phyloP scores from a whole-genome alignment of 2,329 filamentous ascomycete species.

The Dactylonectria estremocensis region DNA sequence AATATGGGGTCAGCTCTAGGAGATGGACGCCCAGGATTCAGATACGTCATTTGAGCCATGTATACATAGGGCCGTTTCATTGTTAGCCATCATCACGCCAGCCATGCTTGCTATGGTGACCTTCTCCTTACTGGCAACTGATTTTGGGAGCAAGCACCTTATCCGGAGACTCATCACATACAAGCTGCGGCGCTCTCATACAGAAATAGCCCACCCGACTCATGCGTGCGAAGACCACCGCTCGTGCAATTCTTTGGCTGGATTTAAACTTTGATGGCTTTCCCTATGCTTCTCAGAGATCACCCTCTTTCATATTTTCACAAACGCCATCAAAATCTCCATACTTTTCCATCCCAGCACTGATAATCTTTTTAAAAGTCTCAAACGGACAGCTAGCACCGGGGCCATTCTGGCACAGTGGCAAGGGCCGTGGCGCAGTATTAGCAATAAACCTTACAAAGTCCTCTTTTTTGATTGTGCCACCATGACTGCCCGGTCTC shows the following conservation, averaged over 20 bases:
- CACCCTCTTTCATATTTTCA: slow-evolving; percentile 36
- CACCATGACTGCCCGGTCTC: slow-evolving; percentile 14
- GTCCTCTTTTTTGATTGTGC: slow-evolving; percentile 28
- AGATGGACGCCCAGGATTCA: slow-evolving; percentile 23
- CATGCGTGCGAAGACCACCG: no score
- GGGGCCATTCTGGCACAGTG: slow-evolving; percentile 38
- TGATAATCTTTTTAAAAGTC: slow-evolving; percentile 40
- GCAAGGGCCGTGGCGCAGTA: slow-evolving; percentile 41
- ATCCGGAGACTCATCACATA: no score
- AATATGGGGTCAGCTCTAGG: not conserved
- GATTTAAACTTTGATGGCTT: not conserved
- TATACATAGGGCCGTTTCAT: not conserved
- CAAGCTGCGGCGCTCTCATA: no score
- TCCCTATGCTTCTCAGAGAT: slow-evolving; percentile 25
- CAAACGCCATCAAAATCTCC: slow-evolving; percentile 43
- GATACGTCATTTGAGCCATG: slow-evolving; percentile 29
- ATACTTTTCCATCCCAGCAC: slow-evolving; percentile 38
- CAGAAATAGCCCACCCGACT: no score
- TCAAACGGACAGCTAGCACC: slow-evolving; percentile 42
- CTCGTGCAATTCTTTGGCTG: no score
- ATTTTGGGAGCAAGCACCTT: no score
- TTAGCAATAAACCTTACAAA: slow-evolving; percentile 45
- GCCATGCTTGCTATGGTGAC: no score
- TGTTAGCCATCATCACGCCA: no score
- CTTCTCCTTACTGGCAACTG: no score